Conservation (phyloP, 306 rosid genomes). For the Hippophae rhamnoides region DNA sequence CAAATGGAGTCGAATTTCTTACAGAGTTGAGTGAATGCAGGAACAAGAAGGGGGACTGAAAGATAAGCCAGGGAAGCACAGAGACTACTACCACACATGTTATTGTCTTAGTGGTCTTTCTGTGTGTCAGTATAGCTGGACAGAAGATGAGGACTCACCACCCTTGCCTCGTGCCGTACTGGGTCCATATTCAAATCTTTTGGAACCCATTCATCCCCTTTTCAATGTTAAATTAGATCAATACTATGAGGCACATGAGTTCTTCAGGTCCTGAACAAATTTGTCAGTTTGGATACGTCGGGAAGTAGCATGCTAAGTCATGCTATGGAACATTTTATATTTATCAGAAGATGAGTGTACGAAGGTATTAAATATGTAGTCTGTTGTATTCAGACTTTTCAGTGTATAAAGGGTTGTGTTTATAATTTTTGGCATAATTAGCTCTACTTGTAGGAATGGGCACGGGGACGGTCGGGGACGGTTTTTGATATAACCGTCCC, state of each 20-base stretch:
- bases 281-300: not conserved
- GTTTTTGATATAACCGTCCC: too few relatives aligned
- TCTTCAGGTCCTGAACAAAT: slow-evolving; percentile 32
- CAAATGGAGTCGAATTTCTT: not conserved
- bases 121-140: slow-evolving; percentile 62
- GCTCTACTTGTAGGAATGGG: too few relatives aligned
- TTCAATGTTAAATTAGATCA: slow-evolving; percentile 59
- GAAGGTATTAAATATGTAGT: too few relatives aligned
- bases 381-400: too few relatives aligned
- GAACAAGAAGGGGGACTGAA: slow-evolving; percentile 64
- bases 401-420: too few relatives aligned
- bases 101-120: slow-evolving; percentile 89
- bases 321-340: not conserved
- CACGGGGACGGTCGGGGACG: too few relatives aligned
- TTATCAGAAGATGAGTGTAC: too few relatives aligned
- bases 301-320: not conserved
- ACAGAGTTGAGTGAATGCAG: slow-evolving; percentile 30
- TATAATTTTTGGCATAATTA: too few relatives aligned
- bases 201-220: slow-evolving; percentile 79
- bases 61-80: slow-evolving; percentile 76
- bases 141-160: slow-evolving; percentile 47
- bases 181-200: slow-evolving; percentile 70
- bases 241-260: slow-evolving; percentile 59
- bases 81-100: slow-evolving; percentile 84
- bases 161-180: slow-evolving; percentile 38